Base-by-base conservation (phyloP, 2,329 filamentous ascomycete genomes). In the Fusarium succisae region DNA sequence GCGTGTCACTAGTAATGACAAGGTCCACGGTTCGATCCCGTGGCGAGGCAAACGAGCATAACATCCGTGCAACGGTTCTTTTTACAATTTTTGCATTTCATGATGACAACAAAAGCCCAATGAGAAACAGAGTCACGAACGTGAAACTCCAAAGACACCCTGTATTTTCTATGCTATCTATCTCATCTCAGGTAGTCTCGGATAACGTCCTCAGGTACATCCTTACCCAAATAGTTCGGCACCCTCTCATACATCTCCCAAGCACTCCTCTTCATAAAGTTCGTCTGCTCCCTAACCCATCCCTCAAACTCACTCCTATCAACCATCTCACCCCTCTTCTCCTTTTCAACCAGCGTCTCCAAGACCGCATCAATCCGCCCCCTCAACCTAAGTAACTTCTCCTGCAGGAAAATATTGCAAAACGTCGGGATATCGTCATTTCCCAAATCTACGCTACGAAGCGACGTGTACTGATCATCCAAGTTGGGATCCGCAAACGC, bases 1-100 rank as follows among this genome's bases (percentile, higher is more conserved):
- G 56, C 56, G 43, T 51, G 41, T 58, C 41, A 58, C 55, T 58
- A 58, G 55, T 48, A 58, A 58, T 58, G 55, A 58, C 55, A 50
- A 58, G 55, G 55, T 50, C 55, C 55, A 58, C 55, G 41, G 41
- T 58, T 58, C 30, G 41, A 58, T 58, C 55, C 39, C 55, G 55
- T 58, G 55, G 37, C 55, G 41, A 58, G 30, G 55, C 41, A 58
- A 28, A 54, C 13, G 26, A 26, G 26, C 26, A 26, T 26, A 26
- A 15, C 32, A 35, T 15, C 32, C 32, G 14, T 15, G 32, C 3
- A 35, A 3, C 6, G 2, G 14, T 35, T n/a, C 10, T 13, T 39
- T 54, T 39, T 39, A 5, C 7, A 7, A 13, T 6, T 53, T 20
- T 22, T 22, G 14, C 20, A 7, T 6, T 0, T 5, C 4, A 2